Evolutionary conservation across 768 basidiomycete genomes (phyloP).

Genomic region (Galerina sulciceps): DNA sequence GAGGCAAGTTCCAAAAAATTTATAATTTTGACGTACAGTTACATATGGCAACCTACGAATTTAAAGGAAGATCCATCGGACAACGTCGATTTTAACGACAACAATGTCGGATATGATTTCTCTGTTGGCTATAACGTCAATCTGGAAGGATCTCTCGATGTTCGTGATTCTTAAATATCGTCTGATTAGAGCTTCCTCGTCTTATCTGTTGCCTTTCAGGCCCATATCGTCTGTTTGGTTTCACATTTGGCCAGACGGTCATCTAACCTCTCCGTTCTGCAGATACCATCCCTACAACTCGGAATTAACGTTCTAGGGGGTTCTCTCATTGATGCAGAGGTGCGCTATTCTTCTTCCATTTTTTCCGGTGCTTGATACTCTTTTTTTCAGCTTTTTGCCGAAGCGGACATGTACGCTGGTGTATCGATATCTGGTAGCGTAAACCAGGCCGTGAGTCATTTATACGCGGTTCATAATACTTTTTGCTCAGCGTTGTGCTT

Average conservation of each 20-base stretch:
- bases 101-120: slow-evolving; percentile 16
- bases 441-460: slow-evolving; percentile 8
- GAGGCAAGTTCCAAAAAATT: background rate
- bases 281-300: slow-evolving; percentile 25
- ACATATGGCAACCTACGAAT: background rate
- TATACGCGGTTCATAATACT: background rate
- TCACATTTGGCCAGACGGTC: background rate
- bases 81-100: slow-evolving; percentile 7
- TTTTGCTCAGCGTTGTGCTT: background rate
- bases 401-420: slow-evolving; percentile 13
- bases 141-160: slow-evolving; percentile 23
- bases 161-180: slow-evolving; percentile 11
- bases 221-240: slow-evolving; percentile 1
- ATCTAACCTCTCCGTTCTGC: background rate
- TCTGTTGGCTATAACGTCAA: slow-evolving; percentile 27
- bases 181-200: background rate
- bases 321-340: slow-evolving; percentile 6
- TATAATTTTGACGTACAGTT: background rate
- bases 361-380: background rate
- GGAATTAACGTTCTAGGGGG: slow-evolving; percentile 19
- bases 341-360: background rate
- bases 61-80: slow-evolving; percentile 9
- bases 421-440: slow-evolving; percentile 23
- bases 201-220: background rate
- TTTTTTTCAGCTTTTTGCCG: slow-evolving; percentile 2